Conservation (phyloP, 768 basidiomycete genomes). For the Coprinopsis sp. region DNA sequence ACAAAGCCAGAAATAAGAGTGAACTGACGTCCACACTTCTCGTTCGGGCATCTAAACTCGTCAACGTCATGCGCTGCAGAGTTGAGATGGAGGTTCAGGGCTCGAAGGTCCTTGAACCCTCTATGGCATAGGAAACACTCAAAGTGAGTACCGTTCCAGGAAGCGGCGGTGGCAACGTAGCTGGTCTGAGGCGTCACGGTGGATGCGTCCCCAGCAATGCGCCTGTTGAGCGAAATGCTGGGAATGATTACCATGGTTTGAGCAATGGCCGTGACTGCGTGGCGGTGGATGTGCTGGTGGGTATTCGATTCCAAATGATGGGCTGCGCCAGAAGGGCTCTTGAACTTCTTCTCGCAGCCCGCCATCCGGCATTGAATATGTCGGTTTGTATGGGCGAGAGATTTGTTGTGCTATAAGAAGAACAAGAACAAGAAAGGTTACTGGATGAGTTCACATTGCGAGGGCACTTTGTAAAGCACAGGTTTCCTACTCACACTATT, state of each 20-base stretch:
- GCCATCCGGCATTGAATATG: constrained; percentile 25
- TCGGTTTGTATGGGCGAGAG: constrained; percentile 21
- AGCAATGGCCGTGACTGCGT: constrained; percentile 32
- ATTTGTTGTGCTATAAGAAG: constrained; percentile 22
- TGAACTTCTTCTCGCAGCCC: constrained; percentile 27
- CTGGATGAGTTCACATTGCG: neutral
- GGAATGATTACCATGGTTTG: constrained; percentile 28
- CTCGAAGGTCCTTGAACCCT: constrained; percentile 24
- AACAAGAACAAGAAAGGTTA: neutral
- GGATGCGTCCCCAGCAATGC: constrained; percentile 17
- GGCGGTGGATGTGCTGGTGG: constrained; percentile 26
- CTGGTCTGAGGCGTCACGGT: constrained; percentile 11
- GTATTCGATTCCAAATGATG: constrained; percentile 39
- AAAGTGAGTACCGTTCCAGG: constrained; percentile 37
- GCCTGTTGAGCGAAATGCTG: constrained; percentile 30
- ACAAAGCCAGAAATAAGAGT: constrained; percentile 36
- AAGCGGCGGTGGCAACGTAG: constrained; percentile 28
- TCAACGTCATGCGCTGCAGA: constrained; percentile 35
- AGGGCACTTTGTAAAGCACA: constrained; percentile 11
- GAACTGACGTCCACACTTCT: constrained; percentile 30
- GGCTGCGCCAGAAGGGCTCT: constrained; percentile 31
- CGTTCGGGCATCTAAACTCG: constrained; percentile 38
- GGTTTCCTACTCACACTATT: neutral
- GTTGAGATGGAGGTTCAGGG: constrained; percentile 34
- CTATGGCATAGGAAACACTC: constrained; percentile 38